Conservation (phyloP, 164 flowering plant species). For the Amborella trichopoda region DNA sequence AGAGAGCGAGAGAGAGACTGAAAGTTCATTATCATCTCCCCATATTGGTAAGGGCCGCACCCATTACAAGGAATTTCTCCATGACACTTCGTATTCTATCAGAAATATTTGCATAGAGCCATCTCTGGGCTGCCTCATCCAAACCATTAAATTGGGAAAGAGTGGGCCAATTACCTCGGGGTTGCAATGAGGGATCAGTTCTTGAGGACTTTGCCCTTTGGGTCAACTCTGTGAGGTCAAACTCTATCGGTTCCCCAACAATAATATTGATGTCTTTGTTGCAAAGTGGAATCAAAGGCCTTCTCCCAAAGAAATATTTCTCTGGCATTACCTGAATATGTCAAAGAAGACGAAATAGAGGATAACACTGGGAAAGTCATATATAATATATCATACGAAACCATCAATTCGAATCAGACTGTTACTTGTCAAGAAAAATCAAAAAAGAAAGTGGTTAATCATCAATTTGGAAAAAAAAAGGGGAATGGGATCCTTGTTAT, state of each 20-base stretch:
- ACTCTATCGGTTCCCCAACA: conserved; percentile 81
- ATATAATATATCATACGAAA: neutral
- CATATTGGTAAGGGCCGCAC: conserved; percentile 15
- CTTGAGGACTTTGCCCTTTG: conserved; percentile 41
- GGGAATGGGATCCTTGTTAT: too few species aligned
- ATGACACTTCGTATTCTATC: conserved; percentile 45
- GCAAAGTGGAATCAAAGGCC: conserved; percentile 72
- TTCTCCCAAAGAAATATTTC: conserved; percentile 56
- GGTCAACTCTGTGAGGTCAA: conserved; percentile 55
- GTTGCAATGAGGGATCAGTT: conserved; percentile 13
- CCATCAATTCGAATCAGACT: too few species aligned
- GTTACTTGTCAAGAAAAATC: too few species aligned
- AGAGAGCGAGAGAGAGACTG: neutral
- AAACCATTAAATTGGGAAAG: conserved; percentile 21
- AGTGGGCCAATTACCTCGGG: conserved; percentile 47
- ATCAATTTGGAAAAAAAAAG: too few species aligned
- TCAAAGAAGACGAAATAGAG: neutral
- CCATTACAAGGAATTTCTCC: conserved; percentile 60
- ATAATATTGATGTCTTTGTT: conserved; percentile 45
- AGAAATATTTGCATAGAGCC: conserved; percentile 58
- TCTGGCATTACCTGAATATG: conserved; percentile 88
- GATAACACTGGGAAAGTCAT: too few species aligned
- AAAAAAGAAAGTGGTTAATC: too few species aligned
- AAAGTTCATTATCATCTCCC: conserved; percentile 8
- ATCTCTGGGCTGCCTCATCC: conserved; percentile 71